Base-by-base conservation (phyloP, 2,329 filamentous ascomycete species). In the Monilinia polystroma region DNA sequence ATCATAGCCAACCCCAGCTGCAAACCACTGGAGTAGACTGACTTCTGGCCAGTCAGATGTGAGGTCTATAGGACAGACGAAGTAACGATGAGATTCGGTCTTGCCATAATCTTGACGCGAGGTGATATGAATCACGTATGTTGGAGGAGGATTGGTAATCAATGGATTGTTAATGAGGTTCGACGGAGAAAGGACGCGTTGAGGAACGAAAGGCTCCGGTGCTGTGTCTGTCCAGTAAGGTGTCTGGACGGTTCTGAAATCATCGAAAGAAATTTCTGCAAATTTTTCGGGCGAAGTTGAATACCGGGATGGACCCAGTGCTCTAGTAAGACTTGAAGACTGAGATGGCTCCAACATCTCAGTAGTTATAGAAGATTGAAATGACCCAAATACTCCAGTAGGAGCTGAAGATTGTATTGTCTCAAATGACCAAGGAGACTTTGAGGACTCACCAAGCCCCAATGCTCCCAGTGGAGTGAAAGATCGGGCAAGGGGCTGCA, bases 1-100 rank as follows among this genome's bases (percentile, higher is more conserved):
- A 51, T 69, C 70, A 66, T 74, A 75, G 11, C 66, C 65, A 23
- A 68, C 62, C 12, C 73, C 73, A 43, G 66, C 51, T 8, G 70
- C 72, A 64, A 72, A 75, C 73, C 73, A 75, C 20, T 75, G 71
- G 2, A 67, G 45, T 14, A 69, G 47, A 20, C 68, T 67, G 18
- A 72, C 67, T 63, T 75, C 73, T 7, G 57, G 56, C 73, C 73
- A 75, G 51, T 74, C 70, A 23, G 70, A 47, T 49, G 73, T 38
- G 8, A 73, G 53, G 43, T 68, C 54, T 2, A 56, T 35, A 4
- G 74, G 74, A 29, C 69, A 72, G 4, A 69, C 68, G 52, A 75
- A 74, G 66, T 75, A 75, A n/a, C 72, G 67, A 56, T 75, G 73
- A 1, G 73, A 73, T 47, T 70, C 69, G 5, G 71, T 73, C 2